A percentile compares a stretch with the other conserved stretches of the same genome.
These are phyloP conservation scores for Penicillium janthinellum DNA, from an alignment of 2,329 filamentous ascomycete species.

Conservation along the genomic window DNA sequence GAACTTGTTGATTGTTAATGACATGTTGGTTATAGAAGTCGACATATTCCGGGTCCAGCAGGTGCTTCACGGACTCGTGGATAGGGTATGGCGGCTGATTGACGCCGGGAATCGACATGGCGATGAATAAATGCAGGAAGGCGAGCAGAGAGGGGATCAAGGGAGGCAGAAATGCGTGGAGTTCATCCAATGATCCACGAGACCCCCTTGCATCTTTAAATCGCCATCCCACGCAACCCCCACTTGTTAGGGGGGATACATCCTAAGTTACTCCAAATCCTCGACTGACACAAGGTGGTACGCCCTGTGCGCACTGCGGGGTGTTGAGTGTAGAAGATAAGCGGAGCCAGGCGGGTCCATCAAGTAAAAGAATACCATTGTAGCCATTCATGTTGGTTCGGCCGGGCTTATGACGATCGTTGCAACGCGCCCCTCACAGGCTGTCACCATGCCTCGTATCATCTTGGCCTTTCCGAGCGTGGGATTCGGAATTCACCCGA, in stretches of 20 bases:
- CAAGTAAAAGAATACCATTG: background rate
- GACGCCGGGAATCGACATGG: conserved; percentile 16
- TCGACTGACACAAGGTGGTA: background rate
- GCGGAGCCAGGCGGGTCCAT: background rate
- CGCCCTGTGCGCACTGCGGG: background rate
- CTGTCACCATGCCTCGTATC: background rate
- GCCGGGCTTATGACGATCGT: background rate
- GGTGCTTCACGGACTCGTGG: conserved; percentile 50
- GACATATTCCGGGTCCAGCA: conserved; percentile 55
- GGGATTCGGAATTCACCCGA: background rate
- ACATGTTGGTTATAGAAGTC: conserved; percentile 57
- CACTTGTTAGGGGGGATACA: background rate
- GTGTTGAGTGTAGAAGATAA: background rate
- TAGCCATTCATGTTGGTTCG: background rate
- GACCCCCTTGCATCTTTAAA: conserved; percentile 3
- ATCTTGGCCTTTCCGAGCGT: background rate
- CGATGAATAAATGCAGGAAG: background rate
- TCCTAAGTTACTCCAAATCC: background rate
- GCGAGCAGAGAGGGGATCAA: background rate
- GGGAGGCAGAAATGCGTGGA: background rate
- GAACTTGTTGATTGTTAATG: conserved; percentile 56
- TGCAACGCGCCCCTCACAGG: background rate
- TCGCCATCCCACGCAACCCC: background rate
- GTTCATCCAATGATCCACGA: background rate
- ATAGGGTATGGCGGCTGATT: conserved; percentile 50